Conservation (phyloP, 2,329 filamentous ascomycete genomes). For the Colletotrichum scovillei region DNA sequence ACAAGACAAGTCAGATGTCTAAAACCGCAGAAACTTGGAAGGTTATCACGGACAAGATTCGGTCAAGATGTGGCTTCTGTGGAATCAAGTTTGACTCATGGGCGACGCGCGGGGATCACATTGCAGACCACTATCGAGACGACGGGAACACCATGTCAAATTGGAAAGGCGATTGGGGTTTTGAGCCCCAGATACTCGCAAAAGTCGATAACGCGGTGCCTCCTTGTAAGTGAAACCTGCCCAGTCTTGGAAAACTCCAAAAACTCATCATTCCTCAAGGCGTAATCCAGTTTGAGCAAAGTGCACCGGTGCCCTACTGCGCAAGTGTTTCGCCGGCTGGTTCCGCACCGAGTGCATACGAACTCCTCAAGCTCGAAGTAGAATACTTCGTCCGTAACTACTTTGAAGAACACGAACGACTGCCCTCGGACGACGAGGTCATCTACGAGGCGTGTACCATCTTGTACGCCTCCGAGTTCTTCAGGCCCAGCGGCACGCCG, state of each 20-base stretch:
- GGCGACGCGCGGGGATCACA: slow-evolving; percentile 50
- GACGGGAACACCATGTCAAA: slow-evolving; percentile 54
- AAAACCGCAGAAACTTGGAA: slow-evolving; percentile 59
- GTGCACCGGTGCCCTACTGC: slow-evolving; percentile 11
- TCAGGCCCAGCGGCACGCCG: not conserved
- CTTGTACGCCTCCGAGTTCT: slow-evolving; percentile 42
- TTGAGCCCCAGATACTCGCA: slow-evolving; percentile 47
- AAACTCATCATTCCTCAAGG: not conserved
- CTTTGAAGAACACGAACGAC: slow-evolving; percentile 35
- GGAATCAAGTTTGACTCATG: slow-evolving; percentile 49
- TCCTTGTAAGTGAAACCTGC: slow-evolving; percentile 44
- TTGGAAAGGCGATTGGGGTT: slow-evolving; percentile 57
- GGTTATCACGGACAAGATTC: slow-evolving; percentile 45
- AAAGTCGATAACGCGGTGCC: slow-evolving; percentile 55
- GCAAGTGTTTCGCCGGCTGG: slow-evolving; percentile 27
- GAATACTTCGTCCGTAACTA: slow-evolving; percentile 43
- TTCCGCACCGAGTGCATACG: slow-evolving; percentile 44
- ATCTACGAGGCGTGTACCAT: slow-evolving; percentile 43
- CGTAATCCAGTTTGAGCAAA: slow-evolving; percentile 29
- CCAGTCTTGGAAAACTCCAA: not conserved
- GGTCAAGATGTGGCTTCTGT: slow-evolving; percentile 56
- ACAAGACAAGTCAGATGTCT: slow-evolving; percentile 50
- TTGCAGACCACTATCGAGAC: slow-evolving; percentile 54
- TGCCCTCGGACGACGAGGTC: slow-evolving; percentile 38
- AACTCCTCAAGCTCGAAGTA: slow-evolving; percentile 49